Evolutionary conservation across 2,329 filamentous ascomycete genomes (phyloP).

Genomic region (Fusarium abutilonis): DNA sequence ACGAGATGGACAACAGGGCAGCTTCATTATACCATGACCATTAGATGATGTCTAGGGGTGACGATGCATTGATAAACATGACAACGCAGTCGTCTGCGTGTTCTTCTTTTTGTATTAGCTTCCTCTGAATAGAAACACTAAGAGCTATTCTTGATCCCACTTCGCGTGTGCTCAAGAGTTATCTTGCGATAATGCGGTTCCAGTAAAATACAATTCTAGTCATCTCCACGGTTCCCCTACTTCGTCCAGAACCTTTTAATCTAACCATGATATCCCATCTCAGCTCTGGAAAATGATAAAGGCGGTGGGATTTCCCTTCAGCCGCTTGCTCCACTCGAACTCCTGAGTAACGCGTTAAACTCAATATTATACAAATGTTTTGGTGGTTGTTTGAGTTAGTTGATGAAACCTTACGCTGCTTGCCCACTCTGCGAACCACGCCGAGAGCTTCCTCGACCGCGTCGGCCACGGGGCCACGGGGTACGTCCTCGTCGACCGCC

Average conservation of each 20-base stretch:
- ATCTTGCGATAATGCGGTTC: neutral
- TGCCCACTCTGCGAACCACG: slow-evolving; percentile 6
- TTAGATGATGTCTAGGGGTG: slow-evolving; percentile 18
- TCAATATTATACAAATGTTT: slow-evolving; percentile 1
- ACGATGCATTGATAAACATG: slow-evolving; percentile 39
- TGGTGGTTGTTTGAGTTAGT: neutral
- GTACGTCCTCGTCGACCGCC: slow-evolving; percentile 43
- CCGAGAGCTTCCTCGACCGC: slow-evolving; percentile 39
- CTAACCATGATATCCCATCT: slow-evolving; percentile 12
- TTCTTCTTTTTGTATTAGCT: slow-evolving; percentile 21
- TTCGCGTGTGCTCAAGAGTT: neutral
- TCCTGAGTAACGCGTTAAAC: slow-evolving; percentile 3
- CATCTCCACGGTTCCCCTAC: neutral
- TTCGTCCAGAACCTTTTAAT: slow-evolving; percentile 4
- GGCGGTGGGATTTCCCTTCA: neutral
- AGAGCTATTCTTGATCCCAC: slow-evolving; percentile 17
- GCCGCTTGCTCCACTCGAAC: neutral
- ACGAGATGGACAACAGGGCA: slow-evolving; percentile 23
- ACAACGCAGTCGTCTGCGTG: slow-evolving; percentile 27
- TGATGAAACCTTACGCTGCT: slow-evolving; percentile 8
- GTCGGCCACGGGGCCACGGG: slow-evolving; percentile 44
- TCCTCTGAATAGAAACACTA: slow-evolving; percentile 38
- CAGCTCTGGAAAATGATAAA: neutral
- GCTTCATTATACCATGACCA: slow-evolving; percentile 38
- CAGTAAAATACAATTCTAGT: neutral